Percentiles rank a stretch among this genome's conserved stretches.
Evolutionary conservation across 2,329 filamentous ascomycete genomes (phyloP).

Genomic region (Boeremia exigua): DNA sequence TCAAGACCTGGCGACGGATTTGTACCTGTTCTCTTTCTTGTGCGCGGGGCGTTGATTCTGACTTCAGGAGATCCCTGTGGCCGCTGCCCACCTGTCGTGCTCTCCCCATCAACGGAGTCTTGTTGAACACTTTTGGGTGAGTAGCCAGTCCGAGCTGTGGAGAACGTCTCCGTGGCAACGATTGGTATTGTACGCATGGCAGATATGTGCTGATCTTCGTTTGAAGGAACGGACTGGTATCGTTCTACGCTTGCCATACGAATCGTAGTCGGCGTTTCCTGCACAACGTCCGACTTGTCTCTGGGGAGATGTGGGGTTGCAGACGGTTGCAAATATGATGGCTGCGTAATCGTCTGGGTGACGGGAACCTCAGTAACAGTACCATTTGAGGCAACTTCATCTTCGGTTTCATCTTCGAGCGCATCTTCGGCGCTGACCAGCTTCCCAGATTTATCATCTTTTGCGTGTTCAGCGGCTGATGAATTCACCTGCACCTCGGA

Average conservation of each 20-base stretch:
- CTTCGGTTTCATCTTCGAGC: constrained; percentile 32
- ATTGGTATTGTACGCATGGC: not conserved
- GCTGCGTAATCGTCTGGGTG: constrained; percentile 20
- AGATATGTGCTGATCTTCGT: not conserved
- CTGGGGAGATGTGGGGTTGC: constrained; percentile 34
- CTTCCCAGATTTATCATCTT: constrained; percentile 2
- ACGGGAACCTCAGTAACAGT: constrained; percentile 26
- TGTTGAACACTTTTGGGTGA: constrained; percentile 4
- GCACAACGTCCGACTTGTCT: constrained; percentile 36
- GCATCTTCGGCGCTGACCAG: constrained; percentile 9
- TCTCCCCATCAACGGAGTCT: not conserved
- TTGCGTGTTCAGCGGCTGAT: constrained; percentile 28
- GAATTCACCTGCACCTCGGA: constrained; percentile 42
- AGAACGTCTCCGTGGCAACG: constrained; percentile 9
- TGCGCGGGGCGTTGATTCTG: constrained; percentile 9
- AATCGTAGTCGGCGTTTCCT: constrained; percentile 40
- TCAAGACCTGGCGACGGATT: not conserved
- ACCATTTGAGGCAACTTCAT: constrained; percentile 30
- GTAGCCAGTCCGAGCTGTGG: constrained; percentile 27
- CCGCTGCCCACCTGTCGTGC: not conserved
- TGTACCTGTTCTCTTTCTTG: constrained; percentile 24
- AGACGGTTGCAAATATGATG: constrained; percentile 14
- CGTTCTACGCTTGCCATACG: constrained; percentile 17
- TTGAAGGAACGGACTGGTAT: not conserved
- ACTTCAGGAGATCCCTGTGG: constrained; percentile 8